Evolutionary conservation across 129 eudicot genomes (phyloP), one percentile per base, ranked within the genome.

Genomic region (Centella asiatica): DNA sequence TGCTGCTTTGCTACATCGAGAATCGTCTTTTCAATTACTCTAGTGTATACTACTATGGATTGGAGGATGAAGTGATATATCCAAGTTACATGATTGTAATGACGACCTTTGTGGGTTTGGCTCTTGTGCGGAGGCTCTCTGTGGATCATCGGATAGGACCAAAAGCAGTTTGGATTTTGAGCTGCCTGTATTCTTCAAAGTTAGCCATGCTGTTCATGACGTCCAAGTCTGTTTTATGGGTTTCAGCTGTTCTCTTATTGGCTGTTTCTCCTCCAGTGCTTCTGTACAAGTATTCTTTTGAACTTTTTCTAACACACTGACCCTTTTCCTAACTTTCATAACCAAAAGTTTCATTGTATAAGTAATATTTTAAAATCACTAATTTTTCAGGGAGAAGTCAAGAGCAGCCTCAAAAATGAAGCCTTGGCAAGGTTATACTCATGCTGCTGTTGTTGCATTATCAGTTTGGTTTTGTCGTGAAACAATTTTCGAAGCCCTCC

Each of bases 401-500:
- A 80, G 86, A 85, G 64, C 92, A 36, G 85, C 81, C 39, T 78
- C 99, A 65, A 93, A 93, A 86, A 93, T 93, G 99, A 87, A 85
- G 66, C 92, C 99, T 11, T 87, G 88, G 89, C 96, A 93, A 80
- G 99, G 95, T n/a, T 85, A 85, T 69, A 73, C 80, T 33, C 99
- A 93, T 78, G 96, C 86, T 55, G 74, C 62, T 29, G 81, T 93
- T 65, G 85, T 93, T 72, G 86, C 86, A 62, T 72, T 93, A 65
- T 83, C 95, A 48, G 96, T 93, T 31, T 93, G 96, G 99, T 93
- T 93, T 80, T 93, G 86, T 64, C 96, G 93, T 48, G 99, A 93
- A 71, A 83, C 99, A 50, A 80, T 93, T 67, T 93, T 93, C 50
- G 99, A 93, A 80, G 96, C 96, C 72, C 86, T 93, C 49, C 99